Evolutionary conservation across 2,329 filamentous ascomycete species (phyloP), one percentile per base, ranked within the genome.

Genomic region (Hymenoscyphus fraxineus): DNA sequence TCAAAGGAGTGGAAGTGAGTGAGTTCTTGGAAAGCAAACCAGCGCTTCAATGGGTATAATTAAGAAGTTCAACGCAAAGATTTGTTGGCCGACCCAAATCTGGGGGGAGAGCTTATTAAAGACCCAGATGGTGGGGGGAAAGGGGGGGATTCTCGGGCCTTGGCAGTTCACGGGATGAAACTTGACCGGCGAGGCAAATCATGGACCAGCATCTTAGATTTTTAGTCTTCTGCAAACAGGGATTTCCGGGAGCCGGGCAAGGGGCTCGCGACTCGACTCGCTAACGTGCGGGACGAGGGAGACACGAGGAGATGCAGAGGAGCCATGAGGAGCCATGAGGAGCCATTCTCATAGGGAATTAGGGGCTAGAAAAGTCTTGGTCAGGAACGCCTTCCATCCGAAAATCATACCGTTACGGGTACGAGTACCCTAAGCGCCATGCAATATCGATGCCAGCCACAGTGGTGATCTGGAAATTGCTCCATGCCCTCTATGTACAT

Each of bases 1-100:
- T 55, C 58, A 72, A 73, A 71, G 55, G 71, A 73, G 65, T 70
- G 64, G 65, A 62, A 70, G 69, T 66, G 64, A 71, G 68, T 68
- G 69, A 70, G 63, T 68, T 71, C 60, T 70, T 67, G 66, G 54
- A 72, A 75, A 75, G 72, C 72, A 73, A 70, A 74, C 73, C 74
- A 73, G 74, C 70, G 72, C 71, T 76, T 74, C 64, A 67, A 62
- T 64, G 61, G 64, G 65, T 69, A 69, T 69, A 63, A 57, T 64
- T 58, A 65, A 58, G 67, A 71, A 59, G 66, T 65, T 66, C 62
- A 61, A 62, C 62, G 67, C 56, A 63, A 60, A 62, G 62, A 65
- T 38, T 38, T 57, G 64, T 64, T 65, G 35, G 61, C 35, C 35
- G 64, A 35, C 64, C 69, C 68, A 69, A 59, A 67, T 55, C 35